These are phyloP conservation scores for Aspergillus kassunensis DNA, from an alignment of 495 filamentous ascomycete species.

Conservation along the genomic window DNA sequence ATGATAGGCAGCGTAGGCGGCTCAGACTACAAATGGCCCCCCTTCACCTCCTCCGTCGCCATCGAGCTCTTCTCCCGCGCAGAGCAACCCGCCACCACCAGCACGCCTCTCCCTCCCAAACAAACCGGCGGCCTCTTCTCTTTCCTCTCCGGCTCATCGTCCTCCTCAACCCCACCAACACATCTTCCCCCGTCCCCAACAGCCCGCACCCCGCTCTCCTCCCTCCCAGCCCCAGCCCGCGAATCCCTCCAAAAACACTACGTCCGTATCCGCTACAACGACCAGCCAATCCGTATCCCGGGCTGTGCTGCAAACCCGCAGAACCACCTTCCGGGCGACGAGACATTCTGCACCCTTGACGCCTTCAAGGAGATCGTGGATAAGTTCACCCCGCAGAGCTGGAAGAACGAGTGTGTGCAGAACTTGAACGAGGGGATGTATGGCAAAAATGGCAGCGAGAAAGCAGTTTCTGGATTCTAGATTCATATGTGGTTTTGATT, in stretches of 20 bases:
- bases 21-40: constrained; percentile 78
- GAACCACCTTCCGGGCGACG: constrained; percentile 85
- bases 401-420: constrained; percentile 67
- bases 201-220: constrained; percentile 30
- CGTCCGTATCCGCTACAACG: constrained; percentile 94
- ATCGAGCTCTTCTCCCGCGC: constrained; percentile 76
- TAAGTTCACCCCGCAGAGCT: constrained; percentile 78
- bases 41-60: constrained; percentile 86
- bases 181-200: constrained; percentile 26
- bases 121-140: constrained; percentile 32
- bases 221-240: constrained; percentile 31
- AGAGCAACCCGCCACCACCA: background rate
- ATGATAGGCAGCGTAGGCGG: constrained; percentile 75
- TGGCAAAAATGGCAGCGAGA: constrained; percentile 34
- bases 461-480: constrained; percentile 36
- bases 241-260: constrained; percentile 66
- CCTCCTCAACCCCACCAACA: constrained; percentile 16
- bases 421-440: constrained; percentile 54
- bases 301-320: constrained; percentile 67
- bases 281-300: constrained; percentile 71
- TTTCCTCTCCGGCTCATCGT: constrained; percentile 21
- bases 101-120: background rate
- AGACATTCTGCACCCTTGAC: constrained; percentile 86
- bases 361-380: constrained; percentile 91
- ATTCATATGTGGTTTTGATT: no score